Base-by-base conservation (phyloP, 495 filamentous ascomycete species). In the Hypoxylon lienhwacheense region DNA sequence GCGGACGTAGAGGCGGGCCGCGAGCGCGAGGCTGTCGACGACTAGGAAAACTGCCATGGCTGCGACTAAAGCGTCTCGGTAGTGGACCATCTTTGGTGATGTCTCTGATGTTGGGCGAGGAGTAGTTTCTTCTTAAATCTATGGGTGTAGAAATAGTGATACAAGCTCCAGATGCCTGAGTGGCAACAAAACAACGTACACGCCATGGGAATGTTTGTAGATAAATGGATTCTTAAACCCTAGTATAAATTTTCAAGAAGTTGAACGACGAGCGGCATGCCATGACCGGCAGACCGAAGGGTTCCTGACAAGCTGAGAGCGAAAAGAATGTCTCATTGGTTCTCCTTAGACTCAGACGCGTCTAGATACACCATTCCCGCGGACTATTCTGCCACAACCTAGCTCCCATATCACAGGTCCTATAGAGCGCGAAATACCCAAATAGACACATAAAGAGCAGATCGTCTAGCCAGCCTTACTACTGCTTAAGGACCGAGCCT, bases 1-100 rank as follows among this genome's bases (percentile, higher is more conserved):
- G 22, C 64, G 61, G 11, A 66, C 64, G 34, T 64, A 66, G 16
- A 66, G 43, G 8, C 61, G 61, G 6, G 61, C 48, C 8, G 54
- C 48, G 7, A 66, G 52, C 17, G 53, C 57, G 10, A 42, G 14
- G 7, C 8, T 59, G 19, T 66, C 45, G 5, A 66, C 42, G 2
- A 66, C 20, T 3, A 66, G 49, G 33, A 66, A 66, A 12, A 64
- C 31, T 25, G 37, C 33, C 49, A 57, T 57, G 10, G 56, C 64
- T 7, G 47, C 64, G 16, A 64, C 43, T 21, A 66, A 7, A 24
- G 54, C 52, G 1, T 64, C 50, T 20, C 53, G 56, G 19, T 64
- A 36, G 11, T 64, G 41, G 11, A 45, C 54, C 64, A 66, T 66
- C 10, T 37, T 56, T 35, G 11, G 41, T 16, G 20, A 12, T 50